Evolutionary conservation across 176 grass and related monocot species (phyloP), one percentile per base, ranked within the genome.

Genomic region (Sorghum bicolor): DNA sequence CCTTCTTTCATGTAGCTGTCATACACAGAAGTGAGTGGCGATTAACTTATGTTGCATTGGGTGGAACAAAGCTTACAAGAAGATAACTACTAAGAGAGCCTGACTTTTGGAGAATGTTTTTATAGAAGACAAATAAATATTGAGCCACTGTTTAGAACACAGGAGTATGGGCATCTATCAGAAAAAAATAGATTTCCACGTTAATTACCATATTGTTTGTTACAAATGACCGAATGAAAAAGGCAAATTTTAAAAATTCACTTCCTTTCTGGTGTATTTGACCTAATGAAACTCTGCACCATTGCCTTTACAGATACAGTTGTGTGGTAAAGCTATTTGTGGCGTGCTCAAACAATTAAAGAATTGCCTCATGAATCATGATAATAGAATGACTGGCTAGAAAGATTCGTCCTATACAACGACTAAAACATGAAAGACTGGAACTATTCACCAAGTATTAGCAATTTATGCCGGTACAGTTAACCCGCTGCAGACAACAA

Each of bases 1-100:
- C 96, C 96, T 87, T 99, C 96, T 89, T 99, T 99, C 93, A 95
- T 99, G 74, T 99, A 99, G 88, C 96, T 99, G 88, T 11, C 64
- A 89, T 83, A 61, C 15, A 72, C 20, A 78, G 22, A 85, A 75
- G 20, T 25, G 75, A 70, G 25, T 64, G 74, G 10, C 40, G 61
- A 19, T 74, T 73, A 53, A 57, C 20, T 81, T 74, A 63, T 5
- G 19, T 22, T 39, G 20, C 20, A 77, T 6, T 44, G 11, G 13
- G 63, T 19, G 20, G 48, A 33, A 87, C 2, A 52, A 77, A 2
- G n/a, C 39, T 84, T 9, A 70, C 37, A 85, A 55, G 81, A 72
- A 43, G 12, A 69, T 70, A 9, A 34, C 5, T 16, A 69, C 37
- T n/a, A 33, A 89, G 83, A 38, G 40, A 74, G 11, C 28, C 13